Percentiles rank a stretch among this genome's conserved stretches.
Conservation (phyloP, 2,329 filamentous ascomycete genomes). For the Claviceps arundinis region DNA sequence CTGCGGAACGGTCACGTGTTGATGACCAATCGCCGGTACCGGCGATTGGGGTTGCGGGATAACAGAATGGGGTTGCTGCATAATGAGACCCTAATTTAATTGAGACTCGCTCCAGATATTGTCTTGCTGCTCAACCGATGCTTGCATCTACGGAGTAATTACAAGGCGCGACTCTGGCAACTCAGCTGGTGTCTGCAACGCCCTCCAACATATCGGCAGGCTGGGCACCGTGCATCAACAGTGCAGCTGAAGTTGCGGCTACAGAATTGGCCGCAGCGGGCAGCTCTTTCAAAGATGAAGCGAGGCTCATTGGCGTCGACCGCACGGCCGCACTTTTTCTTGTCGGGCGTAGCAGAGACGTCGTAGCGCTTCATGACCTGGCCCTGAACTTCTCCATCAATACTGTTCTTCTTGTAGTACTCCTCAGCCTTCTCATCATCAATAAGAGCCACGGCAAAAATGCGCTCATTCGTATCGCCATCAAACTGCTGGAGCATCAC, state of each 20-base stretch:
- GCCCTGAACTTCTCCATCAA: conserved; percentile 2
- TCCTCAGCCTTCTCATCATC: conserved; percentile 7
- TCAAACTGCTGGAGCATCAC: conserved; percentile 8
- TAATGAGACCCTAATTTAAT: too few species aligned
- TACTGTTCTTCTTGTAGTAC: conserved; percentile 7
- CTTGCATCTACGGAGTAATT: neutral
- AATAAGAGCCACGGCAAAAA: conserved; percentile 7
- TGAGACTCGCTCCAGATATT: neutral
- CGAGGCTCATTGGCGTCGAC: neutral
- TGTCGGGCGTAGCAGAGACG: neutral
- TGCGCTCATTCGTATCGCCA: conserved; percentile 7
- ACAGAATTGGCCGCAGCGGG: conserved; percentile 7
- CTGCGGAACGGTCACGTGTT: too few species aligned
- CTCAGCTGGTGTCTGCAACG: conserved; percentile 4
- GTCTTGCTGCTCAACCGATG: neutral
- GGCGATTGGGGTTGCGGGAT: too few species aligned
- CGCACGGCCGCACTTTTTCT: neutral
- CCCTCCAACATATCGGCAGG: conserved; percentile 5
- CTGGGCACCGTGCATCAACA: neutral
- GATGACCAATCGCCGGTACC: too few species aligned
- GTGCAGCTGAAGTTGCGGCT: conserved; percentile 5
- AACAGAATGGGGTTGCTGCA: too few species aligned
- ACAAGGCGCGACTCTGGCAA: conserved; percentile 1
- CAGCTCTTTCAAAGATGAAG: conserved; percentile 5
- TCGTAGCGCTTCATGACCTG: neutral